Evolutionary conservation across 164 flowering plant genomes (phyloP), one percentile per base, ranked within the genome.

Genomic region (Nelumbo lutea): DNA sequence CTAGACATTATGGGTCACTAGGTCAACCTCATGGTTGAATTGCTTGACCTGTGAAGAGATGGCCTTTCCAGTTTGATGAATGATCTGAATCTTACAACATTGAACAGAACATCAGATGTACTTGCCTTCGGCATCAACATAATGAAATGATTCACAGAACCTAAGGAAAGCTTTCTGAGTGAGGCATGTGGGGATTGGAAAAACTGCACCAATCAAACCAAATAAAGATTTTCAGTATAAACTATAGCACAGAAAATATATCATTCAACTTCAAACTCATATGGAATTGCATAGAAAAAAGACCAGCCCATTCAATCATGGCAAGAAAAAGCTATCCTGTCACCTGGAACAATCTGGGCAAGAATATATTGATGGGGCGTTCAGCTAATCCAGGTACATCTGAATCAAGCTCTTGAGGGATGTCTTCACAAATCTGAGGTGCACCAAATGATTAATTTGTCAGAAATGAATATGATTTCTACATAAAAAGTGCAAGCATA

Each of bases 101-200:
- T 27, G 27, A 61, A 13, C 11, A 53, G 46, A 39, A 70, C 9
- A 6, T 43, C 5, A 46, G 39, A 52, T 9, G 52, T 53, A 80
- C 97, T 86, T 81, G 93, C 99, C 43, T 85, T 52, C n/a, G 98
- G 99, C 96, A 91, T 91, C 78, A 87, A 67, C 90, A 96, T 90
- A 68, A 96, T 88, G 78, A 82, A 96, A 69, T 96, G 96, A 74
- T 96, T 93, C 41, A 96, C 88, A 66, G 92, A 90, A 66, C 83
- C 85, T 86, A 96, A 73, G 14, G 99, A 84, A 65, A 90, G 96
- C 84, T 93, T 96, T 77, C 98, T 83, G 13, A 96, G 81, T 41
- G 90, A 77, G 56, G 88, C 68, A 81, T 93, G 92, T 11, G 97
- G 92, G 10, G 99, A 96, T 74, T 87, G 90, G 79, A 96, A 93